Conservation (phyloP, 2,329 filamentous ascomycete genomes). For the Colletotrichum theobromicola region DNA sequence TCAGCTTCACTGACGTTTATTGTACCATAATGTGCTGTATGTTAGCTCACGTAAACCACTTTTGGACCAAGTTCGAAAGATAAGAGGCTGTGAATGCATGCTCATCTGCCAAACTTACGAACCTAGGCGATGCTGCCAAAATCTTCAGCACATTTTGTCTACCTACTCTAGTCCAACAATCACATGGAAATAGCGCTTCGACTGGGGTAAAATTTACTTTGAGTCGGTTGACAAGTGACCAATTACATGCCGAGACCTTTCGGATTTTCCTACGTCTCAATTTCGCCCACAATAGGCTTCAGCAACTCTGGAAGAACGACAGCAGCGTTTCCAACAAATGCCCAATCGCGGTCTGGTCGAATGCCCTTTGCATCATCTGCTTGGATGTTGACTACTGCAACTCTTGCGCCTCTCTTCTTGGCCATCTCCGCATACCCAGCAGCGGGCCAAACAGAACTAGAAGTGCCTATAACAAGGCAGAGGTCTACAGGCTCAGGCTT, state of each 20-base stretch:
- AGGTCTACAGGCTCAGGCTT: conserved; percentile 57
- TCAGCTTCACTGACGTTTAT: background rate
- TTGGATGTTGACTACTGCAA: conserved; percentile 71
- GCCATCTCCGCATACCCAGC: conserved; percentile 65
- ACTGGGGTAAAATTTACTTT: background rate
- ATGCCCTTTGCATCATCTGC: conserved; percentile 27
- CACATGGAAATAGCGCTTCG: too few relatives aligned
- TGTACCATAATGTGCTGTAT: background rate
- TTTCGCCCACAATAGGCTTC: conserved; percentile 12
- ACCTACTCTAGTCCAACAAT: too few relatives aligned
- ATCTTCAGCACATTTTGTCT: background rate
- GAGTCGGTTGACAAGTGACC: accelerated
- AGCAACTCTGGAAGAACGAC: conserved; percentile 15
- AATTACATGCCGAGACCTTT: background rate
- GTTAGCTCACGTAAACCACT: background rate
- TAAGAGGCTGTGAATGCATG: background rate
- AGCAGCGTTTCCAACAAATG: conserved; percentile 22
- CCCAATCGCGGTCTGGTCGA: conserved; percentile 12
- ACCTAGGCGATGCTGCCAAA: background rate
- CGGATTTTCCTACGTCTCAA: background rate
- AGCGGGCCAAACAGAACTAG: conserved; percentile 67
- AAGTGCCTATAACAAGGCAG: conserved; percentile 72
- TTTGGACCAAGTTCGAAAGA: background rate
- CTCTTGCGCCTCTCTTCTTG: conserved; percentile 58
- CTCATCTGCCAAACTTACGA: background rate